Conservation (phyloP, 768 basidiomycete species). For the Kwoniella europaea region DNA sequence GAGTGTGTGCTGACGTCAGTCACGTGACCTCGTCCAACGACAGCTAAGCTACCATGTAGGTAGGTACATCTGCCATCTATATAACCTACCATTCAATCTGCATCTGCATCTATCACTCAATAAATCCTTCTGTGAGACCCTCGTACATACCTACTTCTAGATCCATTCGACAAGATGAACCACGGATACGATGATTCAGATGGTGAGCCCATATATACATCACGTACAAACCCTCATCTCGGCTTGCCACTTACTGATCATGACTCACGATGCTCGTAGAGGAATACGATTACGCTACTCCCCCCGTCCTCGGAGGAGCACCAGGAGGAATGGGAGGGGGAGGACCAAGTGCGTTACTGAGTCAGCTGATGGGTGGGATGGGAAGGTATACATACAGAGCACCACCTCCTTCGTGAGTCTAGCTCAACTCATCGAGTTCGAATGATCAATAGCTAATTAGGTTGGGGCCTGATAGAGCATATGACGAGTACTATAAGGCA, state of each 20-base stretch:
- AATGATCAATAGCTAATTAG: no score
- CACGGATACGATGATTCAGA: slow-evolving; percentile 57
- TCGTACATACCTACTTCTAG: neutral
- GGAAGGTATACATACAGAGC: slow-evolving; percentile 27
- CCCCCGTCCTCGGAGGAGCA: slow-evolving; percentile 11
- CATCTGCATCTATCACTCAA: neutral
- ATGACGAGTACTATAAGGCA: slow-evolving; percentile 91
- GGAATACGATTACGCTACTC: slow-evolving; percentile 33
- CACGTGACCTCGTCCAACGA: slow-evolving; percentile 13
- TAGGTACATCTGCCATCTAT: neutral
- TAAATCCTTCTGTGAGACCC: neutral
- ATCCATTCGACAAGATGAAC: slow-evolving; percentile 37
- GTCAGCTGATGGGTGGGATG: slow-evolving; percentile 50
- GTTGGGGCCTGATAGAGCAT: slow-evolving; percentile 62
- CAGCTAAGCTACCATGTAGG: neutral
- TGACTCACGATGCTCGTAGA: slow-evolving; percentile 11
- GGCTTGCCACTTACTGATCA: neutral
- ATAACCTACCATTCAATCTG: neutral
- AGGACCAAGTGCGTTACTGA: slow-evolving; percentile 44
- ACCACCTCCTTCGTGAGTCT: slow-evolving; percentile 24
- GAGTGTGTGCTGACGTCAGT: slow-evolving; percentile 12
- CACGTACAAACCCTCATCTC: neutral
- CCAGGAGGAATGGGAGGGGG: slow-evolving; percentile 10
- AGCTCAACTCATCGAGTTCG: no score
- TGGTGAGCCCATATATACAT: slow-evolving; percentile 29